phyloP scores from a whole-genome alignment of 2,329 filamentous ascomycete genomes.

The Neospermospora avenae region DNA sequence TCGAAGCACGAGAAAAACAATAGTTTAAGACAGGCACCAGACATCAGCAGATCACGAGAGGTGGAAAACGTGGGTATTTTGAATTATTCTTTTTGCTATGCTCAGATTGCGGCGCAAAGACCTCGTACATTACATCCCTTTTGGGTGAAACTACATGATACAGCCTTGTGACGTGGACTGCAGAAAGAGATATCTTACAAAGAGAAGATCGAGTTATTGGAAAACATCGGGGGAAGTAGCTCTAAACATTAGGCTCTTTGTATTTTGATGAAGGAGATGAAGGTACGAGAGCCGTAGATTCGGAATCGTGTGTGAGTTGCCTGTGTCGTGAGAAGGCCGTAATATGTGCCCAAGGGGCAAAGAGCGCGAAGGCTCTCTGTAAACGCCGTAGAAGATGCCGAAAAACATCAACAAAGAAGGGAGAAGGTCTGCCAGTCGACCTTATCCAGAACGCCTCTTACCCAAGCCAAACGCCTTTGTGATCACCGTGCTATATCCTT shows the following conservation, averaged over 20 bases:
- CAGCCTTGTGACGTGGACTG: constrained; percentile 29
- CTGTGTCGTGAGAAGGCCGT: constrained; percentile 23
- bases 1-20: background rate
- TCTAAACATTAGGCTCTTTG: constrained; percentile 32
- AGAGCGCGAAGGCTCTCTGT: constrained; percentile 21
- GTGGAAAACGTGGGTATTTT: background rate
- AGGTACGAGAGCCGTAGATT: constrained; percentile 20
- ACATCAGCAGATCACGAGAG: background rate
- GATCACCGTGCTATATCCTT: constrained; percentile 29
- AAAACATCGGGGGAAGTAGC: constrained; percentile 24
- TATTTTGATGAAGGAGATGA: constrained; percentile 18
- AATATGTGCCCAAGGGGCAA: constrained; percentile 16
- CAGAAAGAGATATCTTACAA: constrained; percentile 30
- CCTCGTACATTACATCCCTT: constrained; percentile 18
- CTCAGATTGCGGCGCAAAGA: constrained; percentile 1
- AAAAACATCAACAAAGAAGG: constrained; percentile 27
- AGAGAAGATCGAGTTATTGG: constrained; percentile 25
- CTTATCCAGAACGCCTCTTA: constrained; percentile 33
- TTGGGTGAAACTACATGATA: constrained; percentile 15
- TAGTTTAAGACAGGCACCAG: background rate
- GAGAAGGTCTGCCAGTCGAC: constrained; percentile 20
- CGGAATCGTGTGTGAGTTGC: constrained; percentile 16
- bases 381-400: constrained; percentile 29
- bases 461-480: constrained; percentile 30
- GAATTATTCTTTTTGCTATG: background rate